Conservation (phyloP, 352 stramenopile genomes). For the Phytophthora chlamydospora region DNA sequence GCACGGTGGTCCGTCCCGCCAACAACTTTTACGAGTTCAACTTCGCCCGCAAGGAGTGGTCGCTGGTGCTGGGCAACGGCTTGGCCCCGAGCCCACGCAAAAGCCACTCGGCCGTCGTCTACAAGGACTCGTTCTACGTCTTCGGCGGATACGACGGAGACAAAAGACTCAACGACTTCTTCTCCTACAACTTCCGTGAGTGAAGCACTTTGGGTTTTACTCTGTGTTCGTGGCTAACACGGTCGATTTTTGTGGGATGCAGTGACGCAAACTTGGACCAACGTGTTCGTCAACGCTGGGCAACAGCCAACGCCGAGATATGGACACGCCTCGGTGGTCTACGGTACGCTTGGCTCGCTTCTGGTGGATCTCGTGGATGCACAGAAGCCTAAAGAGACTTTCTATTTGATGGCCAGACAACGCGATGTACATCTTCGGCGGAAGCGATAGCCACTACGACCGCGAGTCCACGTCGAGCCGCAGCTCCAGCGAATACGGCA, state of each 20-base stretch:
- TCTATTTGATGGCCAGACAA: slow-evolving; percentile 25
- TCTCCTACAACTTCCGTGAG: slow-evolving; percentile 94
- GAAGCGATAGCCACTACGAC: slow-evolving; percentile 57
- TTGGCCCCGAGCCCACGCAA: slow-evolving; percentile 88
- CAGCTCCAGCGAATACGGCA: slow-evolving; percentile 94
- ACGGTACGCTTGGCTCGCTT: slow-evolving; percentile 42
- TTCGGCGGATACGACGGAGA: slow-evolving; percentile 95
- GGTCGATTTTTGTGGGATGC: slow-evolving; percentile 3
- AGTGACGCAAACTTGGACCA: slow-evolving; percentile 87
- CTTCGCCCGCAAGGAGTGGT: slow-evolving; percentile 82
- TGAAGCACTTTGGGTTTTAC: slow-evolving; percentile 2
- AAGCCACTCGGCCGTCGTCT: slow-evolving; percentile 92
- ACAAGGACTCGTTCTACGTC: slow-evolving; percentile 94
- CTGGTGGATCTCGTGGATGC: not conserved
- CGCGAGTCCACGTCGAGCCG: slow-evolving; percentile 68
- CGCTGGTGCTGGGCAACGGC: slow-evolving; percentile 59
- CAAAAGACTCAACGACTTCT: slow-evolving; percentile 94
- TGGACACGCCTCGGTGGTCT: slow-evolving; percentile 94
- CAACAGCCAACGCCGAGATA: slow-evolving; percentile 92
- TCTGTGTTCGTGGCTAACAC: slow-evolving; percentile 1
- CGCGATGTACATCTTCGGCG: slow-evolving; percentile 42
- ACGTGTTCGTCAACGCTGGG: slow-evolving; percentile 77
- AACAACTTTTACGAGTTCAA: slow-evolving; percentile 95
- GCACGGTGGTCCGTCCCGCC: slow-evolving; percentile 46
- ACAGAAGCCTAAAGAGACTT: not conserved